A percentile compares a stretch with the other conserved stretches of the same genome.
phyloP scores from a whole-genome alignment of 441 rosid species.

The Populus hybrid region DNA sequence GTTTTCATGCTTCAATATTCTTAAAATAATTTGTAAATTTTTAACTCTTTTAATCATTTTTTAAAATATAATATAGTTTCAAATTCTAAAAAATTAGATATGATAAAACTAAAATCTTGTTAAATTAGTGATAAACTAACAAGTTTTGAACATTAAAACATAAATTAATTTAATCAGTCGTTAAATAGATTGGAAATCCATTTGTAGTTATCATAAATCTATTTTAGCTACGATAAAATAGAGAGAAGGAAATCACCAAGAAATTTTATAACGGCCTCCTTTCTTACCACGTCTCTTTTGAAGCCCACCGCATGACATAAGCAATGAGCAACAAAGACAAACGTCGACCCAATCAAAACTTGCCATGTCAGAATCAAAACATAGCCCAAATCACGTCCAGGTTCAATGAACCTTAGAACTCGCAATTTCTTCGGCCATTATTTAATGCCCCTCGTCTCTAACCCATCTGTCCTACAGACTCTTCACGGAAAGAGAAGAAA shows the following conservation, averaged over 20 bases:
- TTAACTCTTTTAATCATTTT: too few species aligned
- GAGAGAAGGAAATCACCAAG: neutral
- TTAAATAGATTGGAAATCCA: neutral
- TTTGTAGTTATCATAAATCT: neutral
- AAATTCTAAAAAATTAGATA: too few species aligned
- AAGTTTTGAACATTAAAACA: neutral
- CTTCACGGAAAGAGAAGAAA: neutral
- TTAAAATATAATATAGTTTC: too few species aligned
- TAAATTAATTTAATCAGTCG: neutral
- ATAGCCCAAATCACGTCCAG: conserved; percentile 40
- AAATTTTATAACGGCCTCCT: neutral
- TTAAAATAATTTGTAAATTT: too few species aligned
- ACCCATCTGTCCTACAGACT: neutral
- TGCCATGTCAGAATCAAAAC: conserved; percentile 34
- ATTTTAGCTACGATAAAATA: too few species aligned
- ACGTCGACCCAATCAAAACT: conserved; percentile 18
- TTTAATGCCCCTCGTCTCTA: conserved; percentile 19
- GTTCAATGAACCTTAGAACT: conserved; percentile 49
- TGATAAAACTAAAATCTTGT: neutral
- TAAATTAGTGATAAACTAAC: neutral
- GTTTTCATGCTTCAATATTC: neutral
- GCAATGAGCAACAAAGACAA: conserved; percentile 24
- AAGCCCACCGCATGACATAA: conserved; percentile 35
- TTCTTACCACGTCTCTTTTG: neutral
- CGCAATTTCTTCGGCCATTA: conserved; percentile 16